These are phyloP conservation scores for Talaromyces islandicus DNA, from an alignment of 2,329 filamentous ascomycete genomes.

Conservation along the genomic window DNA sequence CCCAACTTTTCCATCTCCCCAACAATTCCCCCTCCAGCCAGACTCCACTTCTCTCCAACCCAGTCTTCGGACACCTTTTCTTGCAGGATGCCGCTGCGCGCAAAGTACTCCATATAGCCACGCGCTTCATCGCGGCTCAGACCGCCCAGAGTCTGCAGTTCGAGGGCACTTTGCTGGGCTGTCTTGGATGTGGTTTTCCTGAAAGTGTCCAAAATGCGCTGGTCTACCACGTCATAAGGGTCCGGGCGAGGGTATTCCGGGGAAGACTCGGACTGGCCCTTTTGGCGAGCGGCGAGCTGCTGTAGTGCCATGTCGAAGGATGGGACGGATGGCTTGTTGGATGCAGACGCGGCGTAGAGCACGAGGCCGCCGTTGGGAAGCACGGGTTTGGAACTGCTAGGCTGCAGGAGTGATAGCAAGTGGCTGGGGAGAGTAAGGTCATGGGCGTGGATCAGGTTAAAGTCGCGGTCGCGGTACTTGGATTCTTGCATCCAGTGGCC, in stretches of 20 bases:
- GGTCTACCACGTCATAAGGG: constrained; percentile 49
- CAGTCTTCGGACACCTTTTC: constrained; percentile 62
- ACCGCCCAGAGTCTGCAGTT: constrained; percentile 56
- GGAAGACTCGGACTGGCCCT: constrained; percentile 28
- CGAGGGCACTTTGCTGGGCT: constrained; percentile 30
- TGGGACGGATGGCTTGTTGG: constrained; percentile 60
- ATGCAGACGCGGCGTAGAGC: constrained; percentile 66
- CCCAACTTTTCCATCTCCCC: constrained; percentile 75
- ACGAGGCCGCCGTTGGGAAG: constrained; percentile 72
- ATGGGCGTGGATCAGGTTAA: constrained; percentile 74
- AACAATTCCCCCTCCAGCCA: constrained; percentile 74
- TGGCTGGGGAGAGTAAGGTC: constrained; percentile 70
- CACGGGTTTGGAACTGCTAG: constrained; percentile 26
- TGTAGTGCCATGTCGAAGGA: constrained; percentile 64
- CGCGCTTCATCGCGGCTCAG: constrained; percentile 69
- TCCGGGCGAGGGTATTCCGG: constrained; percentile 43
- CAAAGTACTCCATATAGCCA: constrained; percentile 88
- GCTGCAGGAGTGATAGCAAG: constrained; percentile 63
- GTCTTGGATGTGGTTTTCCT: constrained; percentile 22
- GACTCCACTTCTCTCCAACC: constrained; percentile 76
- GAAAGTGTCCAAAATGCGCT: constrained; percentile 44
- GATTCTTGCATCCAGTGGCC: constrained; percentile 73
- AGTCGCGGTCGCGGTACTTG: constrained; percentile 66
- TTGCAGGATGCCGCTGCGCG: constrained; percentile 72
- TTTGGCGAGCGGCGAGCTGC: constrained; percentile 41